phyloP scores from a whole-genome alignment of 140 eudicot species.

The Anethum foeniculum region DNA sequence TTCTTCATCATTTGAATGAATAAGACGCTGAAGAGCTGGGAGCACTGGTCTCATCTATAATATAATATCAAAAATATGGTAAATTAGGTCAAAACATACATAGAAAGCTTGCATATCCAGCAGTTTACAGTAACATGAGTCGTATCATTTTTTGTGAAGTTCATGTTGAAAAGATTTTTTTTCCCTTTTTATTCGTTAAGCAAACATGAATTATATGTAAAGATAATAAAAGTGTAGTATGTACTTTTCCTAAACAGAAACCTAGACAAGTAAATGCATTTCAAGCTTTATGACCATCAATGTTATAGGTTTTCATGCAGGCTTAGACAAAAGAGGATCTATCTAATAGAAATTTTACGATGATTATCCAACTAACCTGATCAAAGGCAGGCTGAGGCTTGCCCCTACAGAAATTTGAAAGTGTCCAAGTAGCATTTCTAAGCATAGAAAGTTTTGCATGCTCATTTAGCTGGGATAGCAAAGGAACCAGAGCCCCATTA shows the following conservation, averaged over 20 bases:
- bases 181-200: background rate
- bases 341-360: background rate
- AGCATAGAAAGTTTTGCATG: constrained; percentile 43
- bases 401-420: constrained; percentile 44
- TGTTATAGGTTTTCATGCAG: background rate
- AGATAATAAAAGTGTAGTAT: background rate
- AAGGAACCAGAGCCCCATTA: constrained; percentile 34
- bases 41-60: constrained; percentile 35
- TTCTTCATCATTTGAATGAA: constrained; percentile 42
- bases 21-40: constrained; percentile 38
- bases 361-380: constrained; percentile 22
- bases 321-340: background rate
- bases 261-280: background rate
- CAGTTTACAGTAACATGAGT: background rate
- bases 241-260: background rate
- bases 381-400: constrained; percentile 39
- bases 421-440: constrained; percentile 48
- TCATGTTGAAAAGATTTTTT: background rate
- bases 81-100: background rate
- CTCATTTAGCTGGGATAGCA: constrained; percentile 43
- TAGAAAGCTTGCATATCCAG: background rate
- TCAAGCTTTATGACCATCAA: background rate
- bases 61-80: background rate
- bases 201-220: background rate
- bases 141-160: background rate